Evolutionary conservation across 371 early-diverging fungal species (phyloP).

Genomic region (Scutellospora calospora): DNA sequence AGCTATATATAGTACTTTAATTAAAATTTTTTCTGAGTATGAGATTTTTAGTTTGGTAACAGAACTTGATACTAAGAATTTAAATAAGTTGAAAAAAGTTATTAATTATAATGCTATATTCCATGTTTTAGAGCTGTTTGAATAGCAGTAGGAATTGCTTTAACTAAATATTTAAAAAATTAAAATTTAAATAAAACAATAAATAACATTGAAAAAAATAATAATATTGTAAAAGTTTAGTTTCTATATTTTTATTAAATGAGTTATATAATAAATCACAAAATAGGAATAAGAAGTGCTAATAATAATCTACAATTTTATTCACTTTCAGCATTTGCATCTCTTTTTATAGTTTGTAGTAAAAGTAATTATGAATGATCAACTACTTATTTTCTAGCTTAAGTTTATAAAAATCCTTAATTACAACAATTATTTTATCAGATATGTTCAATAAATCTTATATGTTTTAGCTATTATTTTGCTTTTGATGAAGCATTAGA

Average conservation of each 20-base stretch:
- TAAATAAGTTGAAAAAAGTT: slow-evolving; percentile 44
- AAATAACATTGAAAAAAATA: no score
- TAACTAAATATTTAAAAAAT: background rate
- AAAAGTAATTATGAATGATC: slow-evolving; percentile 17
- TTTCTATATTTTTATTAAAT: background rate
- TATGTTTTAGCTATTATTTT: background rate
- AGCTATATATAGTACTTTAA: background rate
- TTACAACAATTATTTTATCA: slow-evolving; percentile 8
- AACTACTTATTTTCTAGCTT: background rate
- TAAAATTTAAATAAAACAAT: background rate
- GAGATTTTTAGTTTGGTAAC: background rate
- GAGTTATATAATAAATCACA: background rate
- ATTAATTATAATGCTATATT: slow-evolving; percentile 56
- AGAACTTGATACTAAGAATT: background rate
- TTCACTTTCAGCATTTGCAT: slow-evolving; percentile 13
- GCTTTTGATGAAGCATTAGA: slow-evolving; percentile 29
- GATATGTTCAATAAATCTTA: slow-evolving; percentile 20
- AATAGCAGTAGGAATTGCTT: slow-evolving; percentile 9
- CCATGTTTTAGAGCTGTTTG: slow-evolving; percentile 47
- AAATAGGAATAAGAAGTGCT: background rate
- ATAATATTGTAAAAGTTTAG: no score
- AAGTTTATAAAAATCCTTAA: background rate
- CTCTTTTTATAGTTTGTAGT: slow-evolving; percentile 3
- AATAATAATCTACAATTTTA: slow-evolving; percentile 15
- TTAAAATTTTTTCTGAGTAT: slow-evolving; percentile 14